Percentiles rank a stretch among this genome's conserved stretches.
phyloP scores from a whole-genome alignment of 169 alveolate species.

The Plasmodium coatneyi region DNA sequence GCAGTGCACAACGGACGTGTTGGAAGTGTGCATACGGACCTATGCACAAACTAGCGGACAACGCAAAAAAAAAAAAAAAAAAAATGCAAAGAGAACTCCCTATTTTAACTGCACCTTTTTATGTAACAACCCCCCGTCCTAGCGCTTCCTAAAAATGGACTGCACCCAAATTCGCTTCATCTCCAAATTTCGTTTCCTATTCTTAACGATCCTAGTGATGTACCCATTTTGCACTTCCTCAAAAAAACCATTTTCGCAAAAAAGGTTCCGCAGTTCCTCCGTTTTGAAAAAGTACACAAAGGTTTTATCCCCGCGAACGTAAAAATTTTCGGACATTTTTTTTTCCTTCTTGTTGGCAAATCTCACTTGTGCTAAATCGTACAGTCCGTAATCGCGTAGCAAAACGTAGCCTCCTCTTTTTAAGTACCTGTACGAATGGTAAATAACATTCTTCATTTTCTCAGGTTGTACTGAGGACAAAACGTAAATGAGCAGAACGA shows the following conservation, averaged over 20 bases:
- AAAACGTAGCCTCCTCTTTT: slow-evolving; percentile 90
- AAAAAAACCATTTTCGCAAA: slow-evolving; percentile 63
- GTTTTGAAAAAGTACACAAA: slow-evolving; percentile 90
- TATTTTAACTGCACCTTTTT: too few relatives aligned
- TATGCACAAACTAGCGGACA: background rate
- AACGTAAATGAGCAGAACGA: slow-evolving; percentile 90
- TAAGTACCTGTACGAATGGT: slow-evolving; percentile 84
- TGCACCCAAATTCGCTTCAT: slow-evolving; percentile 75
- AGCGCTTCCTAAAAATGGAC: slow-evolving; percentile 54
- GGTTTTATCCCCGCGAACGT: slow-evolving; percentile 93
- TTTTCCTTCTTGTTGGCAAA: slow-evolving; percentile 90
- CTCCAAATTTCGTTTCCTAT: slow-evolving; percentile 57
- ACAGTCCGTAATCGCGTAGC: slow-evolving; percentile 94
- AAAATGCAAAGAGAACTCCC: background rate
- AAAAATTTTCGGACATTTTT: slow-evolving; percentile 92
- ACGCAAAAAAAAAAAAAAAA: too few relatives aligned
- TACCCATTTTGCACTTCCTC: slow-evolving; percentile 64
- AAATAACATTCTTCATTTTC: slow-evolving; percentile 82
- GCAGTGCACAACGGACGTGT: background rate
- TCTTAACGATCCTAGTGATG: slow-evolving; percentile 70
- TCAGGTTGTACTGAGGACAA: slow-evolving; percentile 94
- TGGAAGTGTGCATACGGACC: background rate
- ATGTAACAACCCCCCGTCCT: background rate
- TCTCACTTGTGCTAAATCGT: slow-evolving; percentile 92
- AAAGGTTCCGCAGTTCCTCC: slow-evolving; percentile 84